phyloP scores from a whole-genome alignment of 225 moss, liverwort and hornwort genomes.

The Sphagnum contortum region DNA sequence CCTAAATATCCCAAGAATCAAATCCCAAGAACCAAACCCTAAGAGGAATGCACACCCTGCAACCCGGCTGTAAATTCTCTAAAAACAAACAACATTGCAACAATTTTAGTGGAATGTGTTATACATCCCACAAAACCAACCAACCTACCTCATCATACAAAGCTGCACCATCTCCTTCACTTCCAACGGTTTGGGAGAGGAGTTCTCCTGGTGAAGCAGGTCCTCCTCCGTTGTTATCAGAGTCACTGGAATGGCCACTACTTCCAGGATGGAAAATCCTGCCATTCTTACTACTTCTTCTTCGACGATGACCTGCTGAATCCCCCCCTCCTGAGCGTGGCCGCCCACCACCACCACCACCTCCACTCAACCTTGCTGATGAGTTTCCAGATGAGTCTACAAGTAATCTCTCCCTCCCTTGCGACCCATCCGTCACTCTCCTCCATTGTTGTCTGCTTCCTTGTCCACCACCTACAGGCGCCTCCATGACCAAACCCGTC shows the following conservation, averaged over 20 bases:
- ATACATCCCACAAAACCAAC: no score
- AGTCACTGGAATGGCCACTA: slow-evolving; percentile 90
- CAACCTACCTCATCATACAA: slow-evolving; percentile 80
- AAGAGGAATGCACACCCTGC: slow-evolving; percentile 6
- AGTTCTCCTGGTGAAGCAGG: slow-evolving; percentile 70
- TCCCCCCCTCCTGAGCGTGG: slow-evolving; percentile 55
- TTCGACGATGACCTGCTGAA: slow-evolving; percentile 8
- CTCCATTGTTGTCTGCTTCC: slow-evolving; percentile 88
- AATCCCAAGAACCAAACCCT: background rate
- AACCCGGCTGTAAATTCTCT: background rate
- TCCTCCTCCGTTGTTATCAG: slow-evolving; percentile 74
- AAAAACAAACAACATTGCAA: no score
- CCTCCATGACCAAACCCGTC: slow-evolving; percentile 37
- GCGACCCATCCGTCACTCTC: slow-evolving; percentile 58
- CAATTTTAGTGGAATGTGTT: no score
- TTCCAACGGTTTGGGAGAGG: slow-evolving; percentile 64
- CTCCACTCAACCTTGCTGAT: slow-evolving; percentile 22
- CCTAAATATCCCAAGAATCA: no score
- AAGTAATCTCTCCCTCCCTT: slow-evolving; percentile 66
- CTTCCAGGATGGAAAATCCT: slow-evolving; percentile 75
- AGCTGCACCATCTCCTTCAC: slow-evolving; percentile 53
- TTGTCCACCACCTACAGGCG: slow-evolving; percentile 63
- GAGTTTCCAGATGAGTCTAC: slow-evolving; percentile 49
- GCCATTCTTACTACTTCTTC: slow-evolving; percentile 74
- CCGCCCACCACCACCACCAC: slow-evolving; percentile 26